phyloP scores from a whole-genome alignment of 345 rosid genomes.

The Brassica nigra region DNA sequence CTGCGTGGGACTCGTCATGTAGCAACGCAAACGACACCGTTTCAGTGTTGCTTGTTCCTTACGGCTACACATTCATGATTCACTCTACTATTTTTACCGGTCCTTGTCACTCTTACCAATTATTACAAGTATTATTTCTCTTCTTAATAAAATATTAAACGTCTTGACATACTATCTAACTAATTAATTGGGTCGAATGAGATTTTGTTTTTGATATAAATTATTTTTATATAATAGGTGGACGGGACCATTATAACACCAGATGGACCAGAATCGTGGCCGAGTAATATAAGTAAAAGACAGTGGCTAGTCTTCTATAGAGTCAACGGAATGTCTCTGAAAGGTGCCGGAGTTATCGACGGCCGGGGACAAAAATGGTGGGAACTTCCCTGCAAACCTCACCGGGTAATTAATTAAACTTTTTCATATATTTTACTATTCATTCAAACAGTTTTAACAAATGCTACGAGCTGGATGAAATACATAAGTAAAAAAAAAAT shows the following conservation, averaged over 20 bases:
- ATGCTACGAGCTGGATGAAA: background rate
- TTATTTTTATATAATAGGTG: conserved; percentile 32
- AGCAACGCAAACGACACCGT: conserved; percentile 33
- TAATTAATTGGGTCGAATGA: background rate
- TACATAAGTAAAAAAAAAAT: background rate
- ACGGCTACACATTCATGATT: conserved; percentile 69
- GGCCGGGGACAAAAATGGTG: conserved; percentile 98
- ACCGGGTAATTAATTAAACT: conserved; percentile 54
- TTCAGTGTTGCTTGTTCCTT: conserved; percentile 57
- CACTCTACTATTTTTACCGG: conserved; percentile 92
- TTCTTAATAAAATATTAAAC: background rate
- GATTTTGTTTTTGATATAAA: background rate
- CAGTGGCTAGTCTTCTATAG: conserved; percentile 96
- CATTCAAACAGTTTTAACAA: background rate
- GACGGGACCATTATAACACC: conserved; percentile 71
- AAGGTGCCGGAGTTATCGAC: conserved; percentile 82
- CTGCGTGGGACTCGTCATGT: conserved; percentile 85
- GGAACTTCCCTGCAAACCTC: conserved; percentile 99
- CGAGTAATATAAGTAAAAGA: conserved; percentile 62
- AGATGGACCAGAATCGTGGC: conserved; percentile 81
- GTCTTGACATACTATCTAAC: background rate
- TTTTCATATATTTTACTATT: background rate
- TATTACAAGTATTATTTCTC: conserved; percentile 60
- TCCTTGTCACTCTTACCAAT: conserved; percentile 71
- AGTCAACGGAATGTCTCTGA: conserved; percentile 64